Conservation (phyloP, 768 basidiomycete genomes). For the Leccinum fibrillosum region DNA sequence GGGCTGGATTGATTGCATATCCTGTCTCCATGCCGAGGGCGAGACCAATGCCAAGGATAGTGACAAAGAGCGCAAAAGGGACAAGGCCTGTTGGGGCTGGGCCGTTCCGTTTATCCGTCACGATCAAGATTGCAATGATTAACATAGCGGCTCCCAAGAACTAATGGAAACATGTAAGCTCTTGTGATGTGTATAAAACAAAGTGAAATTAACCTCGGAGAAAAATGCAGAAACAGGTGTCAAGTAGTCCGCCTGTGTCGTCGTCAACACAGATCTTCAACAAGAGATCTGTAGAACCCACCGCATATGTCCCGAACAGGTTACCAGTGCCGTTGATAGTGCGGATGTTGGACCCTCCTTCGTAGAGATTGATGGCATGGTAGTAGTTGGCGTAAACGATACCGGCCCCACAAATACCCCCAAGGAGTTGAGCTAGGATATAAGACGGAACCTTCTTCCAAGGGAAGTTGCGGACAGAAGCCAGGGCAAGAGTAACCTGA, state of each 20-base stretch:
- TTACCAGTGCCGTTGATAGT: conserved; percentile 54
- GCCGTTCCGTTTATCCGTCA: conserved; percentile 50
- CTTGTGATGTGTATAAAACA: not conserved
- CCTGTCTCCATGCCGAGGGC: conserved; percentile 64
- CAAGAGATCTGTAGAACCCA: conserved; percentile 26
- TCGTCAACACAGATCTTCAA: conserved; percentile 7
- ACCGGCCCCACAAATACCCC: conserved; percentile 55
- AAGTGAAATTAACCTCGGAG: conserved; percentile 33
- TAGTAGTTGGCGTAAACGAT: conserved; percentile 63
- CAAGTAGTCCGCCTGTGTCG: conserved; percentile 39
- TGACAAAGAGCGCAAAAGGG: conserved; percentile 53
- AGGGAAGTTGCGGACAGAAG: conserved; percentile 69
- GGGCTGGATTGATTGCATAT: conserved; percentile 66
- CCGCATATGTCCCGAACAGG: conserved; percentile 61
- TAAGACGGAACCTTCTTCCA: conserved; percentile 78
- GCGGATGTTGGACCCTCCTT: conserved; percentile 53
- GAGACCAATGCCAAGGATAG: conserved; percentile 56
- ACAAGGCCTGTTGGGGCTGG: conserved; percentile 48
- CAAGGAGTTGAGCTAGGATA: conserved; percentile 60
- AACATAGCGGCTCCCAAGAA: conserved; percentile 57
- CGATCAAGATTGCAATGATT: conserved; percentile 49
- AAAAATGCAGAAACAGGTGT: conserved; percentile 44
- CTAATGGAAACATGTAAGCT: conserved; percentile 24
- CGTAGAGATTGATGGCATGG: conserved; percentile 62
- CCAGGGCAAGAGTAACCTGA: conserved; percentile 68